Percentiles rank a stretch among this genome's conserved stretches.
These are phyloP conservation scores for Pleurotus tuber-regium DNA, from an alignment of 768 basidiomycete genomes.

Conservation along the genomic window DNA sequence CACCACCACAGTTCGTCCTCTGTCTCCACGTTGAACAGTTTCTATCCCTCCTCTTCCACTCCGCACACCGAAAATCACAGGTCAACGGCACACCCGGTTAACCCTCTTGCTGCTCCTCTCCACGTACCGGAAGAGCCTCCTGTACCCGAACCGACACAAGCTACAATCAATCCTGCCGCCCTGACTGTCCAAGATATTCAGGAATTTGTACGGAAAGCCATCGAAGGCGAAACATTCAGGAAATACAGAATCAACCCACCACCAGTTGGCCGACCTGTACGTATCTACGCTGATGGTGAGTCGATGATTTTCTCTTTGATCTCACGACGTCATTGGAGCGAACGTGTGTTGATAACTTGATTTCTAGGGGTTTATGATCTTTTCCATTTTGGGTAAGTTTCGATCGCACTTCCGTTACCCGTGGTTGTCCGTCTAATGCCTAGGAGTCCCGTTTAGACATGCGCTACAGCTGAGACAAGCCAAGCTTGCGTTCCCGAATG, in stretches of 20 bases:
- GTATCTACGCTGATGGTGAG: conserved; percentile 93
- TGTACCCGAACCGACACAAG: conserved; percentile 33
- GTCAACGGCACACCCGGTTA: conserved; percentile 29
- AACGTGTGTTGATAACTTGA: conserved; percentile 5
- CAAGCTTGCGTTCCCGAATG: conserved; percentile 87
- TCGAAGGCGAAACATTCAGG: conserved; percentile 64
- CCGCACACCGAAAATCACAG: conserved; percentile 19
- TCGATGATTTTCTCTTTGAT: conserved; percentile 8
- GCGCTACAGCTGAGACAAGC: conserved; percentile 95
- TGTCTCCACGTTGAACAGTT: conserved; percentile 38
- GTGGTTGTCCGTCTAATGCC: background rate
- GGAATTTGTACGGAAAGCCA: conserved; percentile 69
- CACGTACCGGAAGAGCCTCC: conserved; percentile 38
- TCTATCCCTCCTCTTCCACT: conserved; percentile 21
- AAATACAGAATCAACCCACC: conserved; percentile 86
- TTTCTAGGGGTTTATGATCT: conserved; percentile 88
- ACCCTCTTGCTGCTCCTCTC: conserved; percentile 23
- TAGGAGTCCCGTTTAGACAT: conserved; percentile 52
- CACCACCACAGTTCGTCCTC: conserved; percentile 45
- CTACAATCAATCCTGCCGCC: conserved; percentile 59
- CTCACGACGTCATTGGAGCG: background rate
- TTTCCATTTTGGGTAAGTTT: conserved; percentile 87
- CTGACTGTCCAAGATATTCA: conserved; percentile 79
- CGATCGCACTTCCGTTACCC: background rate
- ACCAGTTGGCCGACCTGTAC: conserved; percentile 72